phyloP scores from a whole-genome alignment of 192 early-diverging fungal species.

The Gonapodya sp. region DNA sequence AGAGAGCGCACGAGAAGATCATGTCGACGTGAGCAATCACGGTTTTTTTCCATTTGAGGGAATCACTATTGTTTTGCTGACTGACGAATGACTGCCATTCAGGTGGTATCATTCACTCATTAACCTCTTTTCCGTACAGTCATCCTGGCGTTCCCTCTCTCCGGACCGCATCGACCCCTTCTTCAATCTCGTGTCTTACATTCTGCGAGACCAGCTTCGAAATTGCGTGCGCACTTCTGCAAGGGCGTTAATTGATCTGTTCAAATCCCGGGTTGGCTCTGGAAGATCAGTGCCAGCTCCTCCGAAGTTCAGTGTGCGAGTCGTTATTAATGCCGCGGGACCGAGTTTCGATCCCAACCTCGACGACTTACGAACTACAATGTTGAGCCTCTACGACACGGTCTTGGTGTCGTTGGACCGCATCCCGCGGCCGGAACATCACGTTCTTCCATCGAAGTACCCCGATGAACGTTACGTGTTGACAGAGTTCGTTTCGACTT shows the following conservation, averaged over 20 bases:
- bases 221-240: conserved; percentile 33
- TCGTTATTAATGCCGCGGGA: conserved; percentile 33
- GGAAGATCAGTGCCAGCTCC: conserved; percentile 24
- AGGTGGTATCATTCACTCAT: conserved; percentile 54
- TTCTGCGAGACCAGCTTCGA: conserved; percentile 40
- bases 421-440: conserved; percentile 46
- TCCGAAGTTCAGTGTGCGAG: conserved; percentile 15
- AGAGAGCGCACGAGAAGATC: conserved; percentile 46
- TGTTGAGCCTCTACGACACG: conserved; percentile 35
- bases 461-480: neutral
- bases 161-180: conserved; percentile 41
- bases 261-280: conserved; percentile 25
- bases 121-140: conserved; percentile 49
- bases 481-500: neutral
- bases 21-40: conserved; percentile 34
- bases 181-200: conserved; percentile 37
- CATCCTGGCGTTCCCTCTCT: conserved; percentile 38
- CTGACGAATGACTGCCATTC: neutral
- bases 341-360: conserved; percentile 34
- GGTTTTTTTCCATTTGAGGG: too few relatives aligned
- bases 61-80: conserved; percentile 4
- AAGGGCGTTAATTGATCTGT: conserved; percentile 39
- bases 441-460: conserved; percentile 34
- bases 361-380: conserved; percentile 30
- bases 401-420: conserved; percentile 34